These are phyloP conservation scores for Tricholoma furcatifolium DNA, from an alignment of 768 basidiomycete genomes.

Conservation along the genomic window DNA sequence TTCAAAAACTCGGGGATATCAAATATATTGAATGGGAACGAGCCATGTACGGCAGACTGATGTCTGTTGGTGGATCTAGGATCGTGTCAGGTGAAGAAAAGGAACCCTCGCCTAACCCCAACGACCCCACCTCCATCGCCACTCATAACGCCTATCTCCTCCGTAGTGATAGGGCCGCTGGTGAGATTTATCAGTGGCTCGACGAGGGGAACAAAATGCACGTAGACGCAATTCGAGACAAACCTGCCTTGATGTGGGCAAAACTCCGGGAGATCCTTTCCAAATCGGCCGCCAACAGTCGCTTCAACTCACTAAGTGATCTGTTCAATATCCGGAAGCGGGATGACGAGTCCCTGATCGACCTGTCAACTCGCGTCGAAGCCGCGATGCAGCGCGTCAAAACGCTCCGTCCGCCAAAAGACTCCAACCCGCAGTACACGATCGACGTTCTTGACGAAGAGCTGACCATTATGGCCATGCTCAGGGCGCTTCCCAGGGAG, in stretches of 20 bases:
- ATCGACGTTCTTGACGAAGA: slow-evolving; percentile 2
- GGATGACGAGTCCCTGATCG: not conserved
- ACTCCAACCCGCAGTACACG: not conserved
- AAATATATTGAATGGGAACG: slow-evolving; percentile 2
- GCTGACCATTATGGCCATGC: slow-evolving; percentile 5
- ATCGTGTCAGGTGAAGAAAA: not conserved
- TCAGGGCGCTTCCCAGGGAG: not conserved
- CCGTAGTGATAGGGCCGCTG: not conserved
- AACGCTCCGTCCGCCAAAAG: not conserved
- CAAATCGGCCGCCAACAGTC: slow-evolving; percentile 2
- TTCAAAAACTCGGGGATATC: not conserved
- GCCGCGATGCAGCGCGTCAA: not conserved
- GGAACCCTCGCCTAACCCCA: not conserved
- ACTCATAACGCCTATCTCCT: not conserved
- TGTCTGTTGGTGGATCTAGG: not conserved
- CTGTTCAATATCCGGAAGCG: too few relatives aligned
- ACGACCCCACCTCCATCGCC: not conserved
- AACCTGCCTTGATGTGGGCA: slow-evolving; percentile 1
- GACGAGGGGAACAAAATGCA: too few relatives aligned
- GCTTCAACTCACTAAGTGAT: slow-evolving; percentile 6
- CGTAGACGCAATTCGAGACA: not conserved
- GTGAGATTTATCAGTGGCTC: too few relatives aligned
- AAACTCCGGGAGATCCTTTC: slow-evolving; percentile 1
- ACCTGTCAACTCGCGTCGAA: not conserved
- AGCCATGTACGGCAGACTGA: not conserved